phyloP scores from a whole-genome alignment of 768 basidiomycete genomes.

The Rhizopogon vinicolor region DNA sequence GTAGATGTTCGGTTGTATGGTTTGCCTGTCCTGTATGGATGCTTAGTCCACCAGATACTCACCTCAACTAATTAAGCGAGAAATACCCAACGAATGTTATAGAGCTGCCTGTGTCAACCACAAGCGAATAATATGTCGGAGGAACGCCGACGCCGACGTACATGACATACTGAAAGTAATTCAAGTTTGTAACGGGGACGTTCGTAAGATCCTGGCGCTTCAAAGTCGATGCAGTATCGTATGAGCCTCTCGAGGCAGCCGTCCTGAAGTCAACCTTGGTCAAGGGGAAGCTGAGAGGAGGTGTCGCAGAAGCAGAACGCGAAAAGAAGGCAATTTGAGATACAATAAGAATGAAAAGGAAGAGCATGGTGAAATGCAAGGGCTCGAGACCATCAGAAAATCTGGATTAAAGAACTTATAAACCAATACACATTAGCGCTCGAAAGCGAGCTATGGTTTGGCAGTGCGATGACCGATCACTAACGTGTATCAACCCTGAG shows the following conservation, averaged over 20 bases:
- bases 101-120: slow-evolving; percentile 19
- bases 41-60: neutral
- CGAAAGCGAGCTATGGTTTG: too few species aligned
- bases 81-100: slow-evolving; percentile 18
- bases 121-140: slow-evolving; percentile 12
- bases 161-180: slow-evolving; percentile 4
- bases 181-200: neutral
- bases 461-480: too few species aligned
- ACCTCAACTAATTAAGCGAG: neutral
- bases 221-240: neutral
- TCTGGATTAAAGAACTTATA: too few species aligned
- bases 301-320: neutral
- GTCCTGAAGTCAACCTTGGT: neutral
- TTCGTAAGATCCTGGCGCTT: neutral
- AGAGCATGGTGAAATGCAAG: neutral
- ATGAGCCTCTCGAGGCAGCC: neutral
- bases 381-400: neutral
- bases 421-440: too few species aligned
- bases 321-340: neutral
- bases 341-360: neutral
- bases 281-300: neutral
- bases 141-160: slow-evolving; percentile 12
- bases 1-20: slow-evolving; percentile 8
- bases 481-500: too few species aligned
- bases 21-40: neutral